Conservation (phyloP, 768 basidiomycete species). For the Auricularia cornea region DNA sequence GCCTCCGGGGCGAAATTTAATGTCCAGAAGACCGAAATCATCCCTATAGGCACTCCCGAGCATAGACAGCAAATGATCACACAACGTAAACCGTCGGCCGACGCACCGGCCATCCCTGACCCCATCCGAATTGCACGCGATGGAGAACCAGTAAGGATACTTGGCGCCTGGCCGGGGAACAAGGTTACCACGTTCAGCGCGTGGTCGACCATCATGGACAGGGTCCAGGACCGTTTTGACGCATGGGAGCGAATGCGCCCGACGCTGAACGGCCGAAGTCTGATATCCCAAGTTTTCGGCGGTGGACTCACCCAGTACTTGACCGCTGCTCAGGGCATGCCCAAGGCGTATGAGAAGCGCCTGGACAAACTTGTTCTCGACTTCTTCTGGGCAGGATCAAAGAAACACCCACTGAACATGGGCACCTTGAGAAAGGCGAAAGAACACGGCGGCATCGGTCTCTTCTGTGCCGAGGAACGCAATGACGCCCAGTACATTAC, state of each 20-base stretch:
- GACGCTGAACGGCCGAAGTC: slow-evolving; percentile 19
- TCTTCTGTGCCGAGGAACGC: too few species aligned
- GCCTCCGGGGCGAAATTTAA: slow-evolving; percentile 37
- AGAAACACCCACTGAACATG: too few species aligned
- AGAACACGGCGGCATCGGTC: too few species aligned
- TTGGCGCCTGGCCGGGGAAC: slow-evolving; percentile 30
- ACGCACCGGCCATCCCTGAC: neutral
- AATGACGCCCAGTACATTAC: too few species aligned
- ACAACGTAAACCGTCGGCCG: neutral
- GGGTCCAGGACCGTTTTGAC: slow-evolving; percentile 14
- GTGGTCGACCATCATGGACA: slow-evolving; percentile 24
- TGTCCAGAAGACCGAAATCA: slow-evolving; percentile 29
- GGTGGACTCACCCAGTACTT: too few species aligned
- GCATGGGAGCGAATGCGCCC: slow-evolving; percentile 23
- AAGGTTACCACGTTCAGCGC: slow-evolving; percentile 7
- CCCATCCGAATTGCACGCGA: slow-evolving; percentile 24
- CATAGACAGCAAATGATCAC: slow-evolving; percentile 12
- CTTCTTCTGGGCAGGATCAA: too few species aligned
- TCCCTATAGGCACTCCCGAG: slow-evolving; percentile 23
- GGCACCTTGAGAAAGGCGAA: too few species aligned
- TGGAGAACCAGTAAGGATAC: slow-evolving; percentile 19
- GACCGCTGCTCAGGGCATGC: too few species aligned
- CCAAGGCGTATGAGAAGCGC: too few species aligned
- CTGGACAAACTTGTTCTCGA: too few species aligned
- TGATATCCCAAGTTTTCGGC: slow-evolving; percentile 12